Conservation (phyloP, 352 stramenopile genomes). For the Pilasporangium apinafurcum region DNA sequence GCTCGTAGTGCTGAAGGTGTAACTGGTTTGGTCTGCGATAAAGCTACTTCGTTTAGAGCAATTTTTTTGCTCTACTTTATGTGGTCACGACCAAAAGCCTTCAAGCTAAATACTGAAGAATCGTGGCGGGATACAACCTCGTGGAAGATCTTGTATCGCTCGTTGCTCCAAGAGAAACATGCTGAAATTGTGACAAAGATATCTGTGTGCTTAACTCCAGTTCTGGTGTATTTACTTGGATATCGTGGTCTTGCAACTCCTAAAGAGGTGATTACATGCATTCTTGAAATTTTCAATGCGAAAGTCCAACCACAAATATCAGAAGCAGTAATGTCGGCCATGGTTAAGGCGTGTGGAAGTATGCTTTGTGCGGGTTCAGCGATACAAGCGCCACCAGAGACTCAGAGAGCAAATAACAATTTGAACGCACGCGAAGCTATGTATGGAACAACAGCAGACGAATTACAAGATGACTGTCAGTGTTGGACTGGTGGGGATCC, state of each 20-base stretch:
- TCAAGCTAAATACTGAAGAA: conserved; percentile 21
- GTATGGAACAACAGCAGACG: no score
- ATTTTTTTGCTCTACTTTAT: conserved; percentile 37
- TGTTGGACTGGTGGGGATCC: conserved; percentile 1
- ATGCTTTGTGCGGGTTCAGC: conserved; percentile 23
- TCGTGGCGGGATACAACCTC: conserved; percentile 33
- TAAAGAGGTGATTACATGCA: conserved; percentile 25
- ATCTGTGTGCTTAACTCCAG: conserved; percentile 26
- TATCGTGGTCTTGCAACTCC: conserved; percentile 19
- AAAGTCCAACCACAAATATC: conserved; percentile 26
- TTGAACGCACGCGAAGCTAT: no score
- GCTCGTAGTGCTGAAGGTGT: conserved; percentile 10
- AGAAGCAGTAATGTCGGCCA: conserved; percentile 11
- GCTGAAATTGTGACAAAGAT: conserved; percentile 14
- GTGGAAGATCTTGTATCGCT: conserved; percentile 27
- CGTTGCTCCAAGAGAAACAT: conserved; percentile 23
- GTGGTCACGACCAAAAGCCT: conserved; percentile 29
- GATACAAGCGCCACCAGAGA: background rate
- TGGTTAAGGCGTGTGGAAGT: conserved; percentile 23
- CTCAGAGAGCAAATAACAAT: background rate
- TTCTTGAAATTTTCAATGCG: conserved; percentile 30
- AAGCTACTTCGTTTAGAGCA: no score
- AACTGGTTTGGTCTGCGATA: conserved; percentile 15
- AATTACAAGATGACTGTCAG: no score
- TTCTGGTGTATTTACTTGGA: conserved; percentile 37